phyloP scores from a whole-genome alignment of 2,329 filamentous ascomycete species.

The Verticillium nubilum region DNA sequence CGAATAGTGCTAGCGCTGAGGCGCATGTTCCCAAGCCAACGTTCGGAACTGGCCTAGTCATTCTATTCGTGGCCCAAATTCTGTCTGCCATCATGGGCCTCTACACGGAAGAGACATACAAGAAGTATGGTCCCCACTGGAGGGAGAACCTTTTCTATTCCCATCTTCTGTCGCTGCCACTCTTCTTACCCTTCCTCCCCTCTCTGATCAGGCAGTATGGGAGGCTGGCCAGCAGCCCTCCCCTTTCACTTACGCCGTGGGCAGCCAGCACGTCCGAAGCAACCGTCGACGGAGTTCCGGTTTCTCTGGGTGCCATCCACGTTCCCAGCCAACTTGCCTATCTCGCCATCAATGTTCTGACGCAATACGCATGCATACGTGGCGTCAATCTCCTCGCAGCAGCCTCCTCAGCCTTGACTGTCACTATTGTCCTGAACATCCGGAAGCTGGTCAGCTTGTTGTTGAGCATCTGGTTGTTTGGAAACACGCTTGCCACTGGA shows the following conservation, averaged over 20 bases:
- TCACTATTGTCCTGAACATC: slow-evolving; percentile 94
- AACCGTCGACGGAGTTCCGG: slow-evolving; percentile 31
- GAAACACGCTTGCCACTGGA: slow-evolving; percentile 70
- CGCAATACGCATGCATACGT: slow-evolving; percentile 91
- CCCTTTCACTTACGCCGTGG: slow-evolving; percentile 40
- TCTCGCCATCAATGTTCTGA: slow-evolving; percentile 72
- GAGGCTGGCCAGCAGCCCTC: slow-evolving; percentile 58
- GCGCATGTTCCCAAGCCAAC: slow-evolving; percentile 16
- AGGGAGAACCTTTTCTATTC: slow-evolving; percentile 96
- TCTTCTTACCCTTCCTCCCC: slow-evolving; percentile 68
- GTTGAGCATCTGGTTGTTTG: slow-evolving; percentile 90
- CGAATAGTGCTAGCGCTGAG: neutral
- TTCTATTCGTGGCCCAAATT: slow-evolving; percentile 83
- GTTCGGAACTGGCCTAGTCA: slow-evolving; percentile 66
- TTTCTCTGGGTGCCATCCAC: slow-evolving; percentile 29
- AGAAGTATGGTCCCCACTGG: slow-evolving; percentile 82
- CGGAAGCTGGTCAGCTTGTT: slow-evolving; percentile 88
- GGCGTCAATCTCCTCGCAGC: slow-evolving; percentile 93
- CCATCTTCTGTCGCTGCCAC: slow-evolving; percentile 66
- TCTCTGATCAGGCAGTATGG: slow-evolving; percentile 60
- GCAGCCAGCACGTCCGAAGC: slow-evolving; percentile 17
- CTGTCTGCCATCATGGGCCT: slow-evolving; percentile 92
- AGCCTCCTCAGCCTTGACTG: slow-evolving; percentile 83
- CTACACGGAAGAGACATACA: slow-evolving; percentile 89
- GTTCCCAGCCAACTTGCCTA: slow-evolving; percentile 68